A percentile compares a stretch with the other conserved stretches of the same genome.
Conservation (phyloP, 2,329 filamentous ascomycete genomes). For the Paraconiothyrium sp. region DNA sequence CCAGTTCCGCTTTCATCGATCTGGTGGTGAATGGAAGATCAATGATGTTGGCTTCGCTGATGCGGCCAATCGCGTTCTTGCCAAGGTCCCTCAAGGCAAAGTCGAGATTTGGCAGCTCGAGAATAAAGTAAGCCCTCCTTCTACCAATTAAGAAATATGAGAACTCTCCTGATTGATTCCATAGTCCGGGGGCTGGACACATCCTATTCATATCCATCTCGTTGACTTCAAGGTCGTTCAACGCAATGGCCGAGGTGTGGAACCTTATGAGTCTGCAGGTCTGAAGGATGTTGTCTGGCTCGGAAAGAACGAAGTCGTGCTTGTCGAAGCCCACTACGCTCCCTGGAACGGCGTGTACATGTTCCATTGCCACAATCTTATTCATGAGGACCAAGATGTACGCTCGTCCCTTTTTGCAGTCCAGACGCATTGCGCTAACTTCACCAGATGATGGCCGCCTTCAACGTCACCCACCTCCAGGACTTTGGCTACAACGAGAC, state of each 20-base stretch:
- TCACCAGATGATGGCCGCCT: slow-evolving; percentile 52
- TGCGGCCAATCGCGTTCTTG: slow-evolving; percentile 39
- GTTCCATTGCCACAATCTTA: slow-evolving; percentile 57
- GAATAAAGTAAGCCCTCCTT: slow-evolving; percentile 46
- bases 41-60: slow-evolving; percentile 40
- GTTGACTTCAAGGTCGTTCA: slow-evolving; percentile 64
- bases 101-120: slow-evolving; percentile 48
- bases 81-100: slow-evolving; percentile 41
- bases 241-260: slow-evolving; percentile 54
- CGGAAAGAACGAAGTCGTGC: slow-evolving; percentile 55
- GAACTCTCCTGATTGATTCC: no score
- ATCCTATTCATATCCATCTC: slow-evolving; percentile 66
- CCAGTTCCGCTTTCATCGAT: slow-evolving; percentile 43
- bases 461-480: slow-evolving; percentile 51
- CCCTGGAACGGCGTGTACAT: slow-evolving; percentile 60
- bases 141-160: no score
- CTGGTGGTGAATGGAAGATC: slow-evolving; percentile 37
- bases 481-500: slow-evolving; percentile 40
- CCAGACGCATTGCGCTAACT: not conserved
- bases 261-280: slow-evolving; percentile 61
- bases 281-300: slow-evolving; percentile 68
- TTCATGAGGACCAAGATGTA: slow-evolving; percentile 53
- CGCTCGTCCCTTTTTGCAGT: not conserved
- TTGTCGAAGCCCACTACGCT: slow-evolving; percentile 39
- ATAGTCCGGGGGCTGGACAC: slow-evolving; percentile 59